A percentile compares a stretch with the other conserved stretches of the same genome.
phyloP scores from a whole-genome alignment of 495 filamentous ascomycete species.

The Talaromyces proteolyticus region DNA sequence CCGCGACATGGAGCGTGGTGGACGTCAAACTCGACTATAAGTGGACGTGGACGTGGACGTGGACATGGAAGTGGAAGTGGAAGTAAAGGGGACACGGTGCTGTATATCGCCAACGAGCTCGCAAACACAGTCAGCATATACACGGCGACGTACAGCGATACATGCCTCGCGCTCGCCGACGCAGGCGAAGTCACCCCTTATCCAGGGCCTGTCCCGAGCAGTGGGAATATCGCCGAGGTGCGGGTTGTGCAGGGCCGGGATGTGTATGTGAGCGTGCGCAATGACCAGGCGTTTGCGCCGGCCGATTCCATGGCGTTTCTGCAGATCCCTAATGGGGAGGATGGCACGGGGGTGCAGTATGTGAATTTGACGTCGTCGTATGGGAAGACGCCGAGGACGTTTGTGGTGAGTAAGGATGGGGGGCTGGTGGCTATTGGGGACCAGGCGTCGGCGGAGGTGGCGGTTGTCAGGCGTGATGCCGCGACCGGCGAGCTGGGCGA shows the following conservation, averaged over 20 bases:
- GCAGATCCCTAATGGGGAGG: constrained; percentile 14
- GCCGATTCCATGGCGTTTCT: constrained; percentile 30
- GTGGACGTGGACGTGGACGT: too few species aligned
- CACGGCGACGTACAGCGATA: constrained; percentile 46
- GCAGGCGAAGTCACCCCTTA: constrained; percentile 16
- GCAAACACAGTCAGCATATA: constrained; percentile 51
- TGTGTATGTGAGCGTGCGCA: constrained; percentile 37
- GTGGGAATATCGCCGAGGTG: constrained; percentile 33
- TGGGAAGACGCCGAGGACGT: constrained; percentile 56
- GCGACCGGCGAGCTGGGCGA: constrained; percentile 49
- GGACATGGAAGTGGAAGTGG: too few species aligned
- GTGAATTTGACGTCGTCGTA: constrained; percentile 48
- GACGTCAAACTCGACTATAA: constrained; percentile 13
- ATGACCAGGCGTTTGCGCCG: constrained; percentile 26
- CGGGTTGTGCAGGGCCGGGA: constrained; percentile 11
- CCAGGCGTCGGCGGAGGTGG: constrained; percentile 52
- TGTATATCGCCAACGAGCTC: constrained; percentile 63
- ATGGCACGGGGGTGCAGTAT: constrained; percentile 44
- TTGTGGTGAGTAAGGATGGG: constrained; percentile 59
- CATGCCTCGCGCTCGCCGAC: constrained; percentile 35
- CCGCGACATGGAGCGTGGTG: constrained; percentile 65
- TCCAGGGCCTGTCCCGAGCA: constrained; percentile 19
- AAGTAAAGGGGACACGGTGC: too few species aligned
- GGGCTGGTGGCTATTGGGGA: constrained; percentile 57
- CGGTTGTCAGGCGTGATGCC: constrained; percentile 51